Evolutionary conservation across 2,329 filamentous ascomycete genomes (phyloP), one percentile per base, ranked within the genome.

Genomic region (Colletotrichum sp.): DNA sequence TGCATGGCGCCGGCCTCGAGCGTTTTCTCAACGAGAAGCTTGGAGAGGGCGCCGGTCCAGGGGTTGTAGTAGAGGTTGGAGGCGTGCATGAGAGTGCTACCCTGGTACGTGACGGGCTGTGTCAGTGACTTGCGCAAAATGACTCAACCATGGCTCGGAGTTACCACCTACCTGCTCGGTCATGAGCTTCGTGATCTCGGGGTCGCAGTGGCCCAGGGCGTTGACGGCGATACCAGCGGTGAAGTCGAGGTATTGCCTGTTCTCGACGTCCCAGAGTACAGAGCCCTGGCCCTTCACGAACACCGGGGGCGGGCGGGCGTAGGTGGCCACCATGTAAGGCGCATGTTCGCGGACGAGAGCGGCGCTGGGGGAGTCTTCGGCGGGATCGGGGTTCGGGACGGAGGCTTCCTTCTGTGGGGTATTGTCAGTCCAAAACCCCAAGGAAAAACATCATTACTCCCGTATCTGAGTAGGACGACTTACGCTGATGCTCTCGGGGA

Each of bases 1-100:
- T 94, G 92, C 94, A 98, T 98, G 78, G 90, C 94, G 55, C 95
- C 95, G 0, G 94, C 93, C 80, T 93, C 92, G 70, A 91, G 85
- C 0, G 97, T 99, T 85, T 94, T 93, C 80, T 96, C 91, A 39
- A 99, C 91, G 28, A 99, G 90, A 28, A 96, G 88, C 84, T 97
- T 93, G 77, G 95, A 98, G 68, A 99, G 92, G 3, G 94, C 92
- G 36, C 96, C 96, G 2, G 95, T 98, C 95, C 97, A 98, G 3
- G 94, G 94, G 86, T 98, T 99, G 86, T 98, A 94, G 90, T 98
- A 99, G 25, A 99, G 91, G 85, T 99, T 99, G 13, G 96, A 98
- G 62, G 95, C 94, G 85, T 99, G 97, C 72, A 98, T 91, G 66
- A 99, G 91, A 9, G 93, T 96, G 81, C 93, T 89, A 34, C 93